Evolutionary conservation across 2,329 filamentous ascomycete species (phyloP).

Genomic region (Verruconis gallopava): DNA sequence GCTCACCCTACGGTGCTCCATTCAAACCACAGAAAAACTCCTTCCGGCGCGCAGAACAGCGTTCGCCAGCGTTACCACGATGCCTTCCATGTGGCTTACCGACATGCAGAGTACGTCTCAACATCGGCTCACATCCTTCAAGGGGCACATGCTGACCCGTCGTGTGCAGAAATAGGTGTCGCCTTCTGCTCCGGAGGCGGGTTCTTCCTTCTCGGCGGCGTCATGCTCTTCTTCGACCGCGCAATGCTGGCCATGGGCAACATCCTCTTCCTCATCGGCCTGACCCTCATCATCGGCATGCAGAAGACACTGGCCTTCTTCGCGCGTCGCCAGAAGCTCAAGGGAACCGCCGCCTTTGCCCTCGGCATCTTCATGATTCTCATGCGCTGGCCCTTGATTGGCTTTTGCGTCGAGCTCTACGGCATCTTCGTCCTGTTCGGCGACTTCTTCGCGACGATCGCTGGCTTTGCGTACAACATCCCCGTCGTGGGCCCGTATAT

Average conservation of each 20-base stretch:
- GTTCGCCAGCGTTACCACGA: no score
- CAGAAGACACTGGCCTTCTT: slow-evolving; percentile 91
- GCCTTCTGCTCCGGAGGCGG: slow-evolving; percentile 95
- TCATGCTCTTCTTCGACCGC: slow-evolving; percentile 82
- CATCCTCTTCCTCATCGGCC: slow-evolving; percentile 95
- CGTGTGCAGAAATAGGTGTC: slow-evolving; percentile 73
- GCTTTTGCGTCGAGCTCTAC: slow-evolving; percentile 83
- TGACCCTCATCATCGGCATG: slow-evolving; percentile 88
- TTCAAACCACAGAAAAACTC: no score
- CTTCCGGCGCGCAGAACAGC: no score
- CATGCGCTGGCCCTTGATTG: slow-evolving; percentile 78
- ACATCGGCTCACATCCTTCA: slow-evolving; percentile 10
- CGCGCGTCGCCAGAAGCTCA: slow-evolving; percentile 80
- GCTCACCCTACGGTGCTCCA: no score
- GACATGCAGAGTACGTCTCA: slow-evolving; percentile 69
- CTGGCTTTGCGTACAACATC: slow-evolving; percentile 70
- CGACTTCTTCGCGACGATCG: slow-evolving; percentile 89
- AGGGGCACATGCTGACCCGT: slow-evolving; percentile 14
- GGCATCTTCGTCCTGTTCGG: slow-evolving; percentile 90
- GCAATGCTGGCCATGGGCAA: slow-evolving; percentile 24
- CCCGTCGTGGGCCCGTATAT: slow-evolving; percentile 83
- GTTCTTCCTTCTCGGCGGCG: slow-evolving; percentile 96
- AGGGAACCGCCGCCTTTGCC: slow-evolving; percentile 81
- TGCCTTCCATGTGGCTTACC: slow-evolving; percentile 92
- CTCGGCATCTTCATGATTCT: slow-evolving; percentile 74